Evolutionary conservation across 805 yeast genomes (phyloP).

Genomic region (Ogataea trehaloabstinens): DNA sequence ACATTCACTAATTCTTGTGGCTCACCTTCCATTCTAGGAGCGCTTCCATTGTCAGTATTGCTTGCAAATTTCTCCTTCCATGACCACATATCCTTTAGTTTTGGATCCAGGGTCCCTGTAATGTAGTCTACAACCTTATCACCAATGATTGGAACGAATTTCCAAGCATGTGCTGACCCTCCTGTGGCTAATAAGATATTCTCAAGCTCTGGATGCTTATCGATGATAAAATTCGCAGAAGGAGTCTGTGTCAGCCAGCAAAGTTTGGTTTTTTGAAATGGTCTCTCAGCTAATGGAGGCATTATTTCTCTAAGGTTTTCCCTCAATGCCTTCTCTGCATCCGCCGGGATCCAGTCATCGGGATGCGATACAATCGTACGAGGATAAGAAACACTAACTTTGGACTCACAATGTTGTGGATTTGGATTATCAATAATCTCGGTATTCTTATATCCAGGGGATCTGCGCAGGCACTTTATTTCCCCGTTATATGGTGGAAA

Average conservation of each 20-base stretch:
- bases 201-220: constrained; percentile 21
- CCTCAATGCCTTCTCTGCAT: constrained; percentile 23
- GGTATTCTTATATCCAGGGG: constrained; percentile 27
- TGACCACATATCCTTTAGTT: constrained; percentile 20
- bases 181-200: constrained; percentile 26
- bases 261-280: constrained; percentile 26
- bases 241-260: constrained; percentile 29
- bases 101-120: constrained; percentile 18
- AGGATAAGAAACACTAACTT: constrained; percentile 21
- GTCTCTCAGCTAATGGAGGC: constrained; percentile 21
- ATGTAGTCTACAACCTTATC: constrained; percentile 26
- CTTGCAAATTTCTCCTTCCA: constrained; percentile 19
- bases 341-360: constrained; percentile 26
- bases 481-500: constrained; percentile 30
- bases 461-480: constrained; percentile 24
- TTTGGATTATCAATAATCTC: constrained; percentile 16
- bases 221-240: constrained; percentile 24
- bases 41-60: constrained; percentile 21
- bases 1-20: constrained; percentile 17
- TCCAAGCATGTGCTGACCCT: constrained; percentile 30
- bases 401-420: constrained; percentile 9
- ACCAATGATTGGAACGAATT: constrained; percentile 26
- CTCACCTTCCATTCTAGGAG: constrained; percentile 28
- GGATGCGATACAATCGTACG: constrained; percentile 21
- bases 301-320: constrained; percentile 22